Evolutionary conservation across 306 rosid genomes (phyloP).

Genomic region (Myrica gale): DNA sequence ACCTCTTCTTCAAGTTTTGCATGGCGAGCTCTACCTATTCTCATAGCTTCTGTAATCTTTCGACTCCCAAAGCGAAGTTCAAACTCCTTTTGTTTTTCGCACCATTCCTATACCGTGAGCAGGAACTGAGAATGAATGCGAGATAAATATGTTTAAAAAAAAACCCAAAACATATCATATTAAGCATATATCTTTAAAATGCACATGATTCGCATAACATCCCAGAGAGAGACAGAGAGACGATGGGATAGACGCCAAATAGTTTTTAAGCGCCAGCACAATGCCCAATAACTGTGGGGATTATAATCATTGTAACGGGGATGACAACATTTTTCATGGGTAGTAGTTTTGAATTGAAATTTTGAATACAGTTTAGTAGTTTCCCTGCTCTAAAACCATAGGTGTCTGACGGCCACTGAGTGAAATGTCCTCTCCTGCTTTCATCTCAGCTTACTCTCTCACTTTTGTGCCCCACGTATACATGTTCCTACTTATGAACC

Average conservation of each 20-base stretch:
- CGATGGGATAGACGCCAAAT: too few relatives aligned
- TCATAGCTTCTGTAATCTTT: constrained; percentile 53
- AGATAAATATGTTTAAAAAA: background rate
- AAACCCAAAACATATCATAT: background rate
- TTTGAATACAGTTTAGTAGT: background rate
- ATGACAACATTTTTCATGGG: too few relatives aligned
- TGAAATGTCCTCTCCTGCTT: background rate
- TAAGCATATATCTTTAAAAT: background rate
- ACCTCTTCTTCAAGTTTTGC: constrained; percentile 82
- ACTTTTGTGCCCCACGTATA: background rate
- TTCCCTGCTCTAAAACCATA: too few relatives aligned
- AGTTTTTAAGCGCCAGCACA: too few relatives aligned
- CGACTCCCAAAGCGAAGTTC: constrained; percentile 43
- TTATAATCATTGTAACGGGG: too few relatives aligned
- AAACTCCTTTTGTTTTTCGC: constrained; percentile 79
- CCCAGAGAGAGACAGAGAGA: too few relatives aligned
- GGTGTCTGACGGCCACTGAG: too few relatives aligned
- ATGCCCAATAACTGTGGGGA: too few relatives aligned
- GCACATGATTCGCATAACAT: background rate
- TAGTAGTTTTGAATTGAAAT: too few relatives aligned
- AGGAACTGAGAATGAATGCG: background rate
- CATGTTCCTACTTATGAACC: background rate
- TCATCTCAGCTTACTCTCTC: background rate
- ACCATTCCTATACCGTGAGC: constrained; percentile 67
- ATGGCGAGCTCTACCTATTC: constrained; percentile 67